Evolutionary conservation across 768 basidiomycete species (phyloP).

Genomic region (Phlebiopsis gigantea): DNA sequence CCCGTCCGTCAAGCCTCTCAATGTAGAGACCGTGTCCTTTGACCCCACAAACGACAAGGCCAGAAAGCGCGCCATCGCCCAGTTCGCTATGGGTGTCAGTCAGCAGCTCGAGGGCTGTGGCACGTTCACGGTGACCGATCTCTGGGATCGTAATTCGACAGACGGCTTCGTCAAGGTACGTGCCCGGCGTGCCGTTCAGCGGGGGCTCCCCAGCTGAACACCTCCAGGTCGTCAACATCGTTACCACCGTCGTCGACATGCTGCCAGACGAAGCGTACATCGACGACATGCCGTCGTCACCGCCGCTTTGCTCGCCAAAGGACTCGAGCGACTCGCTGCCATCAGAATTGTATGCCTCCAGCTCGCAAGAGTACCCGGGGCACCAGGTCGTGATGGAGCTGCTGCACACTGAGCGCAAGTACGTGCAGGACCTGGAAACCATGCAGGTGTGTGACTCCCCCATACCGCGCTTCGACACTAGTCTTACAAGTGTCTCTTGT

Average conservation of each 20-base stretch:
- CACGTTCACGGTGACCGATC: slow-evolving; percentile 86
- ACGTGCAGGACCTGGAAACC: slow-evolving; percentile 93
- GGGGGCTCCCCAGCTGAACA: slow-evolving; percentile 1
- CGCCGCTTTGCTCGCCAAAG: slow-evolving; percentile 47
- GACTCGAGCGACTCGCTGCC: slow-evolving; percentile 56
- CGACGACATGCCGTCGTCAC: slow-evolving; percentile 48
- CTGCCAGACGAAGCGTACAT: slow-evolving; percentile 69
- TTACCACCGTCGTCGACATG: slow-evolving; percentile 75
- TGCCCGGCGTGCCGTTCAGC: slow-evolving; percentile 9
- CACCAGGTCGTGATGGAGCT: slow-evolving; percentile 67
- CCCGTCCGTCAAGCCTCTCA: slow-evolving; percentile 40
- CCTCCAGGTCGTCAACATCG: slow-evolving; percentile 80
- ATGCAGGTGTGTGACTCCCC: slow-evolving; percentile 68
- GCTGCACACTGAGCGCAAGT: slow-evolving; percentile 92
- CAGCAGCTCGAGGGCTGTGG: slow-evolving; percentile 67
- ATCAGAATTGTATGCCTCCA: slow-evolving; percentile 33
- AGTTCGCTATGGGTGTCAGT: slow-evolving; percentile 90
- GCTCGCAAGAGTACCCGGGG: slow-evolving; percentile 44
- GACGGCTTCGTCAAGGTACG: slow-evolving; percentile 92
- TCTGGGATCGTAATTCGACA: slow-evolving; percentile 87
- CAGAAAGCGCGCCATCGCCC: slow-evolving; percentile 87
- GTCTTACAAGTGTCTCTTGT: slow-evolving; percentile 3
- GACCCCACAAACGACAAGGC: slow-evolving; percentile 73
- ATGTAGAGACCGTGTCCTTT: slow-evolving; percentile 62
- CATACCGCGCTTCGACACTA: background rate